Evolutionary conservation across 2,329 filamentous ascomycete genomes (phyloP), one percentile per base, ranked within the genome.

Genomic region (Talaromyces rugulosus): DNA sequence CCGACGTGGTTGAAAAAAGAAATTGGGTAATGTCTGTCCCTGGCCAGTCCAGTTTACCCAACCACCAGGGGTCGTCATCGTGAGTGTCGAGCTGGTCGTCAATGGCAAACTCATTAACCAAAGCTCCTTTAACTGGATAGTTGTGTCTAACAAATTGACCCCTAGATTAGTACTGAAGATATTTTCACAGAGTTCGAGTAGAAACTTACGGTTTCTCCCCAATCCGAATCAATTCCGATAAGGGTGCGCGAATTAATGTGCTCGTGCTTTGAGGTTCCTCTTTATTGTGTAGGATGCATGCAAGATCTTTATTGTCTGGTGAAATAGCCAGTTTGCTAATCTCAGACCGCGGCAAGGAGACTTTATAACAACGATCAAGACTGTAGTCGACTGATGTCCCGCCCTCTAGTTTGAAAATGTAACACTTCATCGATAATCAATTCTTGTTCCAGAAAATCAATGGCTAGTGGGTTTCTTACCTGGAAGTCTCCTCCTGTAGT

Each of bases 241-340:
- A 56, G 8, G 56, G 51, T 23, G 59, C 56, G 4, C 56, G 31
- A 34, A 62, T 59, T 23, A 59, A 44, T 5, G 61, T 59, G n/a
- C 42, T 58, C 23, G 50, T 44, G 16, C 58, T 58, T 30, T 31
- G 42, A 27, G 61, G 47, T 14, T 65, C 65, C 11, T 66, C 63
- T 53, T 62, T 59, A 34, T 68, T 60, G 7, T 66, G 59, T 54
- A 72, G 40, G 40, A 70, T 58, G 53, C 65, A 71, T n/a, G 64
- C 66, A 4, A 72, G 56, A 14, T 44, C 56, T 33, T 59, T 62
- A 30, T 52, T 62, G 18, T 62, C 57, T 5, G 57, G 56, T 0
- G 61, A 62, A 16, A 62, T 62, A 18, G 61, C 61, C 12, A 62
- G 52, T 56, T 44, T 54, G 40, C 52, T 56, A 7, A 62, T 59